A percentile compares a stretch with the other conserved stretches of the same genome.
These are phyloP conservation scores for Talinum fruticosum DNA, from an alignment of 148 eudicot species.

Conservation along the genomic window DNA sequence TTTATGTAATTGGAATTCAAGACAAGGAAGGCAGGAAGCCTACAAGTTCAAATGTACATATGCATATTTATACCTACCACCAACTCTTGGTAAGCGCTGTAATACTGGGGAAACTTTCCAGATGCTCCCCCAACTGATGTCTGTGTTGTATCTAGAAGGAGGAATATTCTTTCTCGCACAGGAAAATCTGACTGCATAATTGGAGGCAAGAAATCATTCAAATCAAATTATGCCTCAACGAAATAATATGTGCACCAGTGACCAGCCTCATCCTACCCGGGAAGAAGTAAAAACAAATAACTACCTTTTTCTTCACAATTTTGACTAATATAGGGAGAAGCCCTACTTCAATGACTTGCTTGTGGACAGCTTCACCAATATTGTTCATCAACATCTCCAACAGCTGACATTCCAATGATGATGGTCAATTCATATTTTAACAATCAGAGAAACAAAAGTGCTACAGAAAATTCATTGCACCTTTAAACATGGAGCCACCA, in stretches of 20 bases:
- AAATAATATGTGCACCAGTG: not conserved
- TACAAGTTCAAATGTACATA: constrained; percentile 6
- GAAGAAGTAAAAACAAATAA: not conserved
- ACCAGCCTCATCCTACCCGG: not conserved
- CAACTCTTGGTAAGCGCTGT: constrained; percentile 80
- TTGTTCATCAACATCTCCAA: constrained; percentile 95
- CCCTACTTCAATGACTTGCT: constrained; percentile 82
- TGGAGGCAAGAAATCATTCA: constrained; percentile 14
- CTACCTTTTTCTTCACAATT: constrained; percentile 93
- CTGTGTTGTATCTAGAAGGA: constrained; percentile 95
- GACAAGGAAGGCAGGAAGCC: constrained; percentile 1
- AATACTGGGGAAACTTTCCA: constrained; percentile 89
- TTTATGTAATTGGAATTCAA: too few species aligned
- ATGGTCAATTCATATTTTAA: too few species aligned
- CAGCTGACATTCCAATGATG: too few species aligned
- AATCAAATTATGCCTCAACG: not conserved
- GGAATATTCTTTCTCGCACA: constrained; percentile 90
- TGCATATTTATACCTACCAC: constrained; percentile 65
- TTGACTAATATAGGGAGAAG: constrained; percentile 74
- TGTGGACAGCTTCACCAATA: constrained; percentile 89
- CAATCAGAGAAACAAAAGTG: too few species aligned
- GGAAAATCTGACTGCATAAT: constrained; percentile 73
- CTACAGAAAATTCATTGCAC: too few species aligned
- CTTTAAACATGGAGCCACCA: too few species aligned
- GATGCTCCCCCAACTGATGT: constrained; percentile 88